These are phyloP conservation scores for Colletotrichum cordylinicola DNA, from an alignment of 2,329 filamentous ascomycete genomes.

Conservation along the genomic window DNA sequence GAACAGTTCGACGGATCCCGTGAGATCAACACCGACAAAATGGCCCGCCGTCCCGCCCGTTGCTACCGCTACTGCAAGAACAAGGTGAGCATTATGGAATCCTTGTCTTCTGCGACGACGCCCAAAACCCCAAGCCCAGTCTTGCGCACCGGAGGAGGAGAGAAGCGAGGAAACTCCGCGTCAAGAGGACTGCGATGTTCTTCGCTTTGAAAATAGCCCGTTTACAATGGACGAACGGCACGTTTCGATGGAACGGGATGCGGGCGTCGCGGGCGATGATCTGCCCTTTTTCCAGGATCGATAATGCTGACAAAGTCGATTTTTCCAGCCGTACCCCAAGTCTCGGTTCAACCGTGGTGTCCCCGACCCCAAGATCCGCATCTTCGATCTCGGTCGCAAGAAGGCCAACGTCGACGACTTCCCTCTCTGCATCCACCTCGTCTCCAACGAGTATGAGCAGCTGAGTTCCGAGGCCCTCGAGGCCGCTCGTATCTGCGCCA, in stretches of 20 bases:
- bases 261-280: background rate
- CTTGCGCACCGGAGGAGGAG: slow-evolving; percentile 4
- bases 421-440: slow-evolving; percentile 98
- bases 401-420: slow-evolving; percentile 99
- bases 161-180: background rate
- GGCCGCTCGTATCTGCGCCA: slow-evolving; percentile 99
- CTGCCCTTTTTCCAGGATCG: background rate
- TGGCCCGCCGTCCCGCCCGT: slow-evolving; percentile 98
- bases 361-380: slow-evolving; percentile 82
- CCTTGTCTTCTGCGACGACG: background rate
- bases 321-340: slow-evolving; percentile 89
- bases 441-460: slow-evolving; percentile 99
- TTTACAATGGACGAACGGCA: background rate
- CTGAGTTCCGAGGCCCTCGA: slow-evolving; percentile 99
- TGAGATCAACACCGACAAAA: slow-evolving; percentile 72
- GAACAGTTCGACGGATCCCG: slow-evolving; percentile 37
- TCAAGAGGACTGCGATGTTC: background rate
- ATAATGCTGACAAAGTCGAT: background rate
- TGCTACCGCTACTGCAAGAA: slow-evolving; percentile 99
- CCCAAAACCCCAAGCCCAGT: slow-evolving; percentile 4
- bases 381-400: slow-evolving; percentile 99
- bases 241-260: background rate
- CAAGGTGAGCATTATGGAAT: slow-evolving; percentile 72
- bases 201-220: background rate
- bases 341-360: slow-evolving; percentile 99